Evolutionary conservation across 257 asterid species (phyloP), one percentile per base, ranked within the genome.

Genomic region (Primulina eburnea): DNA sequence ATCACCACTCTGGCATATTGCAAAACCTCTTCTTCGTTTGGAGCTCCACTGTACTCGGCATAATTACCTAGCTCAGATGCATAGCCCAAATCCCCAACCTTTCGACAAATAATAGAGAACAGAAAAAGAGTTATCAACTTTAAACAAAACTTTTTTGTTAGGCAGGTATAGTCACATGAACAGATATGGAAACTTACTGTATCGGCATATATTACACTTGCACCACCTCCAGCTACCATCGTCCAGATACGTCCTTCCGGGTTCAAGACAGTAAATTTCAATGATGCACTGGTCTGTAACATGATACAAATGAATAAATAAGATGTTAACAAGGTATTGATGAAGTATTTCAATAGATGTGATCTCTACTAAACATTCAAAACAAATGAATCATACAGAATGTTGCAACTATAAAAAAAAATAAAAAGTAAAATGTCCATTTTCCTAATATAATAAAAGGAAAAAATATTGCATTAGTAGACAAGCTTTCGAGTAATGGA

Each of bases 161-260:
- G 61, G 33, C 40, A 56, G 37, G 68, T 57, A 75, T 43, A 37
- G 40, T 28, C 43, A 68, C 52, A 34, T 72, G 68, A 37, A 68
- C 7, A 59, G 55, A 35, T 55, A 8, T 21, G 74, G 67, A 58
- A 18, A 76, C 97, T 89, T 72, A 88, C 98, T 8, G 98, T 92
- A 83, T 92, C 96, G 10, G 98, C 98, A 80, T 88, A 92, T 61
- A 92, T 92, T 18, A 92, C 98, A 80, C 98, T 92, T 60, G 98
- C 97, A 73, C 98, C 98, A 57, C 98, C 98, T 67, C 98, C 97
- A 73, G 98, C 98, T 38, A 92, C 98, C 98, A 89, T 92, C 67
- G 98, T 92, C 98, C 98, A 92, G 71, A 92, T 92, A 56, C 98
- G 90, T 26, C 97, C 98, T 90, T 92, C 88, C 18, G 94, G 97